Evolutionary conservation across 2,329 filamentous ascomycete species (phyloP), one percentile per base, ranked within the genome.

Genomic region (Tolypocladium album): DNA sequence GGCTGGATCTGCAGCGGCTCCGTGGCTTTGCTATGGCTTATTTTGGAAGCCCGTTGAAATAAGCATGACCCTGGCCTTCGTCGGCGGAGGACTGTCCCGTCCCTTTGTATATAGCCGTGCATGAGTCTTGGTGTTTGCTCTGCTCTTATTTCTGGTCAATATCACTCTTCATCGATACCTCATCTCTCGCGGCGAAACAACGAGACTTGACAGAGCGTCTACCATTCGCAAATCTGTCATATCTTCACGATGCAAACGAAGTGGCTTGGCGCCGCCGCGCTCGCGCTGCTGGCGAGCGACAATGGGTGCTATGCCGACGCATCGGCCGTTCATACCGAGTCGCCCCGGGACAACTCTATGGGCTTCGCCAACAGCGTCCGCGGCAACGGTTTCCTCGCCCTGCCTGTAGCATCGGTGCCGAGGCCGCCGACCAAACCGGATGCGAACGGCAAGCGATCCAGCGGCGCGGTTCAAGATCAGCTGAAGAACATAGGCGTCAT

Each of bases 401-500:
- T 77, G 50, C 72, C 72, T 20, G 68, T 77, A 8, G 70, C 67
- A 11, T 71, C 68, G 2, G 63, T 73, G 43, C 63, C 71, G 58
- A 66, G 65, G 55, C 64, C 67, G 13, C 63, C 60, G 43, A 17
- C 24, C 27, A 11, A n/a, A n/a, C 8, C 27, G 22, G 20, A 58
- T 22, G 27, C 61, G 31, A 67, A 67, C 24, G 58, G 59, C 38
- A 70, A 63, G 61, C 47, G 65, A 40, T 65, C 65, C 55, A 66
- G 67, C 45, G 66, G 67, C 13, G 62, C 70, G 13, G 67, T 75
- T 24, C 65, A 70, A 39, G 67, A 69, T 2, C 61, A 63, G 20
- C 63, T 77, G 36, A 64, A 71, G 13, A 77, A 77, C 55, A 69
- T 61, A 60, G 67, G 75, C 15, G 73, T 70, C 57, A 76, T 75